These are phyloP conservation scores for Aspergillus leporis DNA, from an alignment of 495 filamentous ascomycete species.

Conservation along the genomic window DNA sequence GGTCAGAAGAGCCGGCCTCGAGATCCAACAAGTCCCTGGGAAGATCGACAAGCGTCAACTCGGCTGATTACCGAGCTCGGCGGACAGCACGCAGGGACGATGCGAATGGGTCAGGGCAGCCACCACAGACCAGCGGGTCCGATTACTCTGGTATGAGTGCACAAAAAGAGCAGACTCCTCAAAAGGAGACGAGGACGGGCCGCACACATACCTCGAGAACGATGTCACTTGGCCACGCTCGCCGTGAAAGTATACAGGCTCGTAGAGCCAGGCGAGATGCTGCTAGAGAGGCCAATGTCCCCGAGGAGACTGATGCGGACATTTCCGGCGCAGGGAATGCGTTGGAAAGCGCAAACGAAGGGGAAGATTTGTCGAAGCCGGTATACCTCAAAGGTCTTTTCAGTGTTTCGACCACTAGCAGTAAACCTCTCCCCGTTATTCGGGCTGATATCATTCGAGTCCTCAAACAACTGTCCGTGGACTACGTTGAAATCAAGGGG, in stretches of 20 bases:
- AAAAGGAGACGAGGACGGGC: conserved; percentile 20
- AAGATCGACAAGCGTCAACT: conserved; percentile 83
- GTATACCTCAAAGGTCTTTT: conserved; percentile 98
- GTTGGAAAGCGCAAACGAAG: conserved; percentile 54
- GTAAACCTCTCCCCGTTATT: conserved; percentile 81
- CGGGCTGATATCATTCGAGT: conserved; percentile 91
- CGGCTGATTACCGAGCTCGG: conserved; percentile 69
- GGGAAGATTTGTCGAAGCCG: conserved; percentile 71
- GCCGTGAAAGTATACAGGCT: conserved; percentile 87
- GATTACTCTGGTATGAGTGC: conserved; percentile 59
- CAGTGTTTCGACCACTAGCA: conserved; percentile 95
- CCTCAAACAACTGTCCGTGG: conserved; percentile 81
- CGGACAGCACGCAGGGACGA: conserved; percentile 60
- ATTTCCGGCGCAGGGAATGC: conserved; percentile 49
- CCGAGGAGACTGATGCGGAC: conserved; percentile 74
- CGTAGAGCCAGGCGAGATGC: conserved; percentile 68
- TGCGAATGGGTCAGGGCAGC: conserved; percentile 56
- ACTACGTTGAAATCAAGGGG: conserved; percentile 87
- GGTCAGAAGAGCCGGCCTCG: conserved; percentile 56
- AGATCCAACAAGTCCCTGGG: conserved; percentile 65
- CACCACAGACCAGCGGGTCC: conserved; percentile 74
- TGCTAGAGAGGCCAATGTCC: conserved; percentile 67
- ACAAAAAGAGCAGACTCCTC: conserved; percentile 42
- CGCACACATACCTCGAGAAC: conserved; percentile 64
- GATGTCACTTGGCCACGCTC: conserved; percentile 87